Evolutionary conservation across 176 grass and related monocot species (phyloP).

Genomic region (Zea mays): DNA sequence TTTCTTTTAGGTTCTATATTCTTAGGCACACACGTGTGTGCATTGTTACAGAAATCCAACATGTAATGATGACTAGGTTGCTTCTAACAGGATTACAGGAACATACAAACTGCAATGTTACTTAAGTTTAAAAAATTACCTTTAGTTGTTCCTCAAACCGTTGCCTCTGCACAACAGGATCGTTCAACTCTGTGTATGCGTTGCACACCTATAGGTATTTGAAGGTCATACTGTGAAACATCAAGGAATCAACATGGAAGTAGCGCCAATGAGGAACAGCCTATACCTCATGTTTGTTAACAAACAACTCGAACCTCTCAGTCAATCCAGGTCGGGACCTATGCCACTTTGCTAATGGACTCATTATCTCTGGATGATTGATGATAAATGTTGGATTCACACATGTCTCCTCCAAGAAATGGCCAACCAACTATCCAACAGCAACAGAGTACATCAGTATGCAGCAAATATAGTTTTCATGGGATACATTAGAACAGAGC

Average conservation of each 20-base stretch:
- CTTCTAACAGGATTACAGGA: conserved; percentile 9
- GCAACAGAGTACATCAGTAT: conserved; percentile 16
- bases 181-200: conserved; percentile 88
- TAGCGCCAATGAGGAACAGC: conserved; percentile 23
- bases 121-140: conserved; percentile 39
- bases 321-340: conserved; percentile 66
- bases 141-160: conserved; percentile 91
- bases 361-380: conserved; percentile 99
- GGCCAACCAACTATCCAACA: conserved; percentile 74
- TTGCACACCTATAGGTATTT: conserved; percentile 73
- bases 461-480: conserved; percentile 6
- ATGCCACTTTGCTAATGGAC: conserved; percentile 96
- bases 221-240: conserved; percentile 36
- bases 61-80: background rate
- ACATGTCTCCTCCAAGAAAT: conserved; percentile 90
- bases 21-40: background rate
- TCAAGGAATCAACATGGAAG: conserved; percentile 14
- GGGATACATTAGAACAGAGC: background rate
- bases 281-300: conserved; percentile 93
- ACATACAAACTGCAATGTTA: conserved; percentile 11
- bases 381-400: conserved; percentile 92
- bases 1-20: background rate
- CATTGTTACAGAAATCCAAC: background rate
- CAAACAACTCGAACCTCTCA: conserved; percentile 90
- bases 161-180: conserved; percentile 81